Conservation (phyloP, 306 rosid species). For the Malus asiatica region DNA sequence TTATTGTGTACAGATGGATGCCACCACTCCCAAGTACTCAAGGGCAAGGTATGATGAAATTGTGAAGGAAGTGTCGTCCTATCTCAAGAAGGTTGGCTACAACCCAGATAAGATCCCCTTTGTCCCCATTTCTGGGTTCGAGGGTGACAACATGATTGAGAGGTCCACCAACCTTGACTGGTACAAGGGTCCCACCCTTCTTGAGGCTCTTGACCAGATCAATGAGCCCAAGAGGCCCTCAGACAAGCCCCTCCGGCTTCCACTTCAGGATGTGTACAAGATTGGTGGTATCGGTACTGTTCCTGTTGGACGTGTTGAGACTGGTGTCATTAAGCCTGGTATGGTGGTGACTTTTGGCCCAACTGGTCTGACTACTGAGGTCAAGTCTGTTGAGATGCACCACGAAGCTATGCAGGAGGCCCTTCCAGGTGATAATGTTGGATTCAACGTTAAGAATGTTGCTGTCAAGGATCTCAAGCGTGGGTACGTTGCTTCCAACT, state of each 20-base stretch:
- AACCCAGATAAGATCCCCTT: conserved; percentile 31
- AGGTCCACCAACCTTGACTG: conserved; percentile 33
- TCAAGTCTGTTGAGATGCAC: conserved; percentile 37
- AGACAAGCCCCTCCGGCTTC: conserved; percentile 35
- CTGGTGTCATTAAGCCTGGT: conserved; percentile 29
- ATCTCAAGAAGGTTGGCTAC: conserved; percentile 34
- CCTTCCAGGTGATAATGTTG: conserved; percentile 32
- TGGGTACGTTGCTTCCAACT: conserved; percentile 29
- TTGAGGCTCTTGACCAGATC: conserved; percentile 30
- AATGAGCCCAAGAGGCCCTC: conserved; percentile 33
- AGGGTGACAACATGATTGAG: conserved; percentile 39
- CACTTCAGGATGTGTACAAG: conserved; percentile 36
- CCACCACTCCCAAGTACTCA: conserved; percentile 34
- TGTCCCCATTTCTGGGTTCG: conserved; percentile 32
- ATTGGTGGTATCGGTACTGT: conserved; percentile 37
- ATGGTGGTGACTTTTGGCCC: conserved; percentile 31
- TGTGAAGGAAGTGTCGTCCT: conserved; percentile 28
- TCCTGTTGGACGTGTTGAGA: conserved; percentile 35
- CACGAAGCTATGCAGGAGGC: conserved; percentile 26
- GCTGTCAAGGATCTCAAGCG: conserved; percentile 37
- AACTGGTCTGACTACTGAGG: conserved; percentile 24
- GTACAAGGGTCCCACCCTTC: conserved; percentile 38
- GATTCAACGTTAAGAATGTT: conserved; percentile 32
- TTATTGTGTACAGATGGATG: conserved; percentile 19
- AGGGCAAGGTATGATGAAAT: conserved; percentile 36